Evolutionary conservation across 139 green algal species (phyloP).

Genomic region (Closterium sp.): DNA sequence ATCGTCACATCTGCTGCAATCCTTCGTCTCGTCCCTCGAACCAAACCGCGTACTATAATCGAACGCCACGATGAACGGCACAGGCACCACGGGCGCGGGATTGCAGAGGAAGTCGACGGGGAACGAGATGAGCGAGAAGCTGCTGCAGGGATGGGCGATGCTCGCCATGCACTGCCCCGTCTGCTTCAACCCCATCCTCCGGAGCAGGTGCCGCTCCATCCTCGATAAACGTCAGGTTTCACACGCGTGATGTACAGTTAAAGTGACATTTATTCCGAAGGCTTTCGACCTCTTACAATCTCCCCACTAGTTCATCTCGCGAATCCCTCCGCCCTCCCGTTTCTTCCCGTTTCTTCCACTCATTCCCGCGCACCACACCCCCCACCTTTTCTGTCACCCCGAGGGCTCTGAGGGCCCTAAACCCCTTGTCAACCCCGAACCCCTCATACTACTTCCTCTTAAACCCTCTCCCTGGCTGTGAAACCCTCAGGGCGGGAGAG

Average conservation of each 20-base stretch:
- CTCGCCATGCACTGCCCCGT: slow-evolving; percentile 30
- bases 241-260: not conserved
- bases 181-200: slow-evolving; percentile 19
- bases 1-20: not conserved
- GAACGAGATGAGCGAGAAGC: not conserved
- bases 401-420: no score
- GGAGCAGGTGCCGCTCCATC: slow-evolving; percentile 10
- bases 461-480: not conserved
- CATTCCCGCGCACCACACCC: no score
- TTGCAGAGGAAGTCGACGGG: not conserved
- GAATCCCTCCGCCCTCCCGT: not conserved
- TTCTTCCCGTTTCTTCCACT: not conserved
- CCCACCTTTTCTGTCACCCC: no score
- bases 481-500: not conserved
- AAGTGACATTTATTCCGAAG: not conserved
- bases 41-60: not conserved
- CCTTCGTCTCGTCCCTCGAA: not conserved
- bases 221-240: not conserved
- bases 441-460: not conserved
- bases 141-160: slow-evolving; percentile 41
- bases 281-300: not conserved
- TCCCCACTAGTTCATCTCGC: no score
- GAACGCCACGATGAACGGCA: not conserved
- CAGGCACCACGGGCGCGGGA: no score
- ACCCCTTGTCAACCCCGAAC: not conserved